Conservation (phyloP, 1,284 basidiomycete species). For the Microbotryum silenes-acaulis region DNA sequence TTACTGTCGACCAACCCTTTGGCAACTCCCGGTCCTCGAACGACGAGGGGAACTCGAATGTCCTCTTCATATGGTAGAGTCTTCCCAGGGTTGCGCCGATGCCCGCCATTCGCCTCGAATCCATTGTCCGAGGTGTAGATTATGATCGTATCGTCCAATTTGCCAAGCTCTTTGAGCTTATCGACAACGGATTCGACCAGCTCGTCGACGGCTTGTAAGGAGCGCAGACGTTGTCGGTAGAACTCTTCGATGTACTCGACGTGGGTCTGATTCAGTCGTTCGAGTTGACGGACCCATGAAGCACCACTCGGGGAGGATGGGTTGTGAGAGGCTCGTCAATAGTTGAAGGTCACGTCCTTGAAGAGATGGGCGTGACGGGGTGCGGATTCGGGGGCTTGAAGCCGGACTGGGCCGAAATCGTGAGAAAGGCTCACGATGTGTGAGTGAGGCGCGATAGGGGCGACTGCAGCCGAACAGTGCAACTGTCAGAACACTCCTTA, state of each 20-base stretch:
- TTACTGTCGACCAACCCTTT: constrained; percentile 28
- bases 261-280: constrained; percentile 36
- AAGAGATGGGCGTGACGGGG: constrained; percentile 36
- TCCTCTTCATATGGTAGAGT: constrained; percentile 40
- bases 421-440: constrained; percentile 9
- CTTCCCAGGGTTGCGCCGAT: constrained; percentile 39
- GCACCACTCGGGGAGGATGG: constrained; percentile 35
- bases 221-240: constrained; percentile 35
- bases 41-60: constrained; percentile 24
- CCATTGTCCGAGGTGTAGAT: constrained; percentile 40
- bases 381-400: constrained; percentile 21
- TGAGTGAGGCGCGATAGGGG: constrained; percentile 27
- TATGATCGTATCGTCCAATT: constrained; percentile 39
- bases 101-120: constrained; percentile 35
- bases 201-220: constrained; percentile 38
- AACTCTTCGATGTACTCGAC: constrained; percentile 40
- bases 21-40: constrained; percentile 35
- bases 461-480: constrained; percentile 6
- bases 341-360: constrained; percentile 24
- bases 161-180: constrained; percentile 33
- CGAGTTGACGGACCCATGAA: constrained; percentile 36
- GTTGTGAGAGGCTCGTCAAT: constrained; percentile 31
- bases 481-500: background rate
- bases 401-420: constrained; percentile 3
- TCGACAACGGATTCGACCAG: constrained; percentile 36